These are phyloP conservation scores for Dactylorhiza incarnata DNA, from an alignment of 106 monocot genomes.

Conservation along the genomic window DNA sequence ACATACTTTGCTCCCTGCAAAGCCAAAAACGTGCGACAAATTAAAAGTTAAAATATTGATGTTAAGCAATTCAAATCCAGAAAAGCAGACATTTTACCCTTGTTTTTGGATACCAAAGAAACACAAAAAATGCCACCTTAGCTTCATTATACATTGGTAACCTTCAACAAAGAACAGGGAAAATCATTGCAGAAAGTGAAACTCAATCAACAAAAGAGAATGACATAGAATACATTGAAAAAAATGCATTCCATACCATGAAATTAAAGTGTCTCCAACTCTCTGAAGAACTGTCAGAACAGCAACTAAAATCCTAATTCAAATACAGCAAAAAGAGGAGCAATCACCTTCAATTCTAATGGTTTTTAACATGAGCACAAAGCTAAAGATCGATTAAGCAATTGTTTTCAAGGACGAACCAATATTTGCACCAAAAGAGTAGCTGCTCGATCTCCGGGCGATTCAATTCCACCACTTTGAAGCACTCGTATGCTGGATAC, in stretches of 20 bases:
- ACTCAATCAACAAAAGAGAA: neutral
- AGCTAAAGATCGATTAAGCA: neutral
- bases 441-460: conserved; percentile 56
- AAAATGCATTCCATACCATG: conserved; percentile 43
- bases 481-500: conserved; percentile 70
- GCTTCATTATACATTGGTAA: conserved; percentile 90
- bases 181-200: neutral
- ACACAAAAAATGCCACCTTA: conserved; percentile 79
- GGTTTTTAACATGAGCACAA: neutral
- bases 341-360: neutral
- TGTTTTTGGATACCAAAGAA: conserved; percentile 90
- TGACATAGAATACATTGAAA: neutral
- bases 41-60: neutral
- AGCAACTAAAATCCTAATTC: conserved; percentile 86
- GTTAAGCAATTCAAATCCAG: neutral
- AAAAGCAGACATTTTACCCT: conserved; percentile 37
- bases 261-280: conserved; percentile 63
- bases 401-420: conserved; percentile 18
- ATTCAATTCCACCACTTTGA: conserved; percentile 55
- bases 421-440: conserved; percentile 68
- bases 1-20: conserved; percentile 74
- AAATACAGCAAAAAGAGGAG: neutral
- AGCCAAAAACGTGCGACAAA: neutral
- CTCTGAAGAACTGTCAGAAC: conserved; percentile 62
- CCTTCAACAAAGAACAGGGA: conserved; percentile 31